Percentiles rank a stretch among this genome's conserved stretches.
phyloP scores from a whole-genome alignment of 805 yeast species.

The Saccharomycopsis fodiens region DNA sequence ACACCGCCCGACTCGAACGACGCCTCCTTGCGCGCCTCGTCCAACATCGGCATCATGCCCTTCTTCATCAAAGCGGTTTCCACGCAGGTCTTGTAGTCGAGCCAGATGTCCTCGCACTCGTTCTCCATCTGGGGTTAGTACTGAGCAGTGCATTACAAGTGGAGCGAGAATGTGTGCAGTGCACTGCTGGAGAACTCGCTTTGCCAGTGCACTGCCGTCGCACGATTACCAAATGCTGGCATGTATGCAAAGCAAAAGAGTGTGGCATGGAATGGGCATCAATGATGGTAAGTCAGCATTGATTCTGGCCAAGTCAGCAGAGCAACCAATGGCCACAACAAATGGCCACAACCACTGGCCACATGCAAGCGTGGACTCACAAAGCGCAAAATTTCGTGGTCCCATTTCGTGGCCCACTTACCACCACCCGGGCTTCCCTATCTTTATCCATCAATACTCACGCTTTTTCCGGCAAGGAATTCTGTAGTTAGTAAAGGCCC shows the following conservation, averaged over 20 bases:
- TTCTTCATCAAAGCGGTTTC: constrained; percentile 59
- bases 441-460: constrained; percentile 24
- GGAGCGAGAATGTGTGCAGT: background rate
- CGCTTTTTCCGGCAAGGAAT: constrained; percentile 41
- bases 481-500: constrained; percentile 22
- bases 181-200: background rate
- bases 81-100: constrained; percentile 80
- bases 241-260: too few species aligned
- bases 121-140: constrained; percentile 42
- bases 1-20: constrained; percentile 73
- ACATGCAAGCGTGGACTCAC: too few species aligned
- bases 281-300: too few species aligned
- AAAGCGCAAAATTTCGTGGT: too few species aligned
- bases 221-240: too few species aligned
- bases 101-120: constrained; percentile 90
- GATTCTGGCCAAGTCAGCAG: too few species aligned
- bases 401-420: too few species aligned
- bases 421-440: too few species aligned
- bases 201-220: too few species aligned
- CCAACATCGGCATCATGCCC: constrained; percentile 76
- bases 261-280: too few species aligned
- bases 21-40: constrained; percentile 83
- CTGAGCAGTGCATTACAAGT: background rate
- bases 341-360: too few species aligned
- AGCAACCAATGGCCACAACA: too few species aligned